Evolutionary conservation across 2,329 filamentous ascomycete genomes (phyloP), one percentile per base, ranked within the genome.

Genomic region (Curvularia sp.): DNA sequence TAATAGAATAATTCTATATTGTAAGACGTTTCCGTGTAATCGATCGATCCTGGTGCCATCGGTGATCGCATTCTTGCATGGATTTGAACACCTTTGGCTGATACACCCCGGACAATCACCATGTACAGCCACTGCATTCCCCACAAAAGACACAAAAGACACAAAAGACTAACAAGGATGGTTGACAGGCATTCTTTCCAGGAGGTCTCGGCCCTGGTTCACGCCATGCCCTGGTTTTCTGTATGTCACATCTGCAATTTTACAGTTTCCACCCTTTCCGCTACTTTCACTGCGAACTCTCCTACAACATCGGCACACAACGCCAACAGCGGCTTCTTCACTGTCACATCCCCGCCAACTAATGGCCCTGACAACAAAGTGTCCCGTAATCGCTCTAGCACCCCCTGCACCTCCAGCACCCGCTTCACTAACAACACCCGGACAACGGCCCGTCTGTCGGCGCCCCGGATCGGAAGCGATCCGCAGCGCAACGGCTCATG

Each of bases 371-470:
- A 52, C 15, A 47, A 5, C 8, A 57, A 47, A 18, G 26, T 30
- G 5, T 52, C 54, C 12, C 42, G 49, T 13, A 57, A 42, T 13
- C 48, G 54, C 33, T 57, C 48, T 4, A 57, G 48, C 31, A 56
- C 48, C 31, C 48, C 48, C 41, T 56, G 54, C 3, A 50, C 48
- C 15, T 56, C 54, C 10, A 56, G 42, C 13, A 57, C 49, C 28
- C 54, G 54, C 33, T 57, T 57, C 12, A 57, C 33, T 35, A 57
- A 49, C 15, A 57, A 41, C 1, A 57, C 41, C 33, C 54, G 48
- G 24, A 57, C 48, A 7, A 57, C 41, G 41, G 49, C 54, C 31
- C 54, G 54, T 20, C 54, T 51, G 18, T 57, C 54, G 18, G 48
- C 54, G 4, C 54, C 54, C 26, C 41, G 49, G 41, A 52, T 57